Evolutionary conservation across 768 basidiomycete genomes (phyloP), one percentile per base, ranked within the genome.

Genomic region (Lentinula detonsa): DNA sequence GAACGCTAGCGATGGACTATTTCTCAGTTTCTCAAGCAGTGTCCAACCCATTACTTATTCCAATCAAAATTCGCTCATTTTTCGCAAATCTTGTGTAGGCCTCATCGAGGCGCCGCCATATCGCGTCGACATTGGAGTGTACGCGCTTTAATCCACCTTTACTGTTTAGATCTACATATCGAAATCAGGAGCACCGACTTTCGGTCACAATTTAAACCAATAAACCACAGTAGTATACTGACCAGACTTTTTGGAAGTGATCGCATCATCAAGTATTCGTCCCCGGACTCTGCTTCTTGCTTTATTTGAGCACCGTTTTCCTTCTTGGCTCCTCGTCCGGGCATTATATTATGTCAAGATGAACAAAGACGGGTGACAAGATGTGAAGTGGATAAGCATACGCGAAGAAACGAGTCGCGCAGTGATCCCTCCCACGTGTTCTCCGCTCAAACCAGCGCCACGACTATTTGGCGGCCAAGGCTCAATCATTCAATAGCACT

Each of bases 111-210:
- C 75, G 75, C 15, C 70, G 66, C 62, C 81, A 84, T 39, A 86
- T 77, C 2, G 71, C 71, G 46, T 79, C 78, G 65, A 89, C 87
- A 65, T 82, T 78, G 35, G 74, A 71, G 67, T 88, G 84, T 5
- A 87, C 75, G 65, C 82, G 85, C 70, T 85, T 88, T 62, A 89
- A 71, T 11, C 85, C 86, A 66, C 76, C 81, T 34, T 84, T 75
- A 13, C 73, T 81, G 5, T 76, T 74, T 16, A 87, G 72, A 67
- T 87, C 87, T 88, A 63, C 11, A 15, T 21, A 34, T 61, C 3
- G 10, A 43, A 46, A 62, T 4, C 8, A 49, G 52, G 13, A 21
- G 53, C 28, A 28, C 0, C 28, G 28, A 0, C 28, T 28, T 28
- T 28, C 28, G 28, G 28, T 28, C 28, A 28, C 28, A 28, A 28